Conservation (phyloP, 768 basidiomycete genomes). For the Russula earlei region DNA sequence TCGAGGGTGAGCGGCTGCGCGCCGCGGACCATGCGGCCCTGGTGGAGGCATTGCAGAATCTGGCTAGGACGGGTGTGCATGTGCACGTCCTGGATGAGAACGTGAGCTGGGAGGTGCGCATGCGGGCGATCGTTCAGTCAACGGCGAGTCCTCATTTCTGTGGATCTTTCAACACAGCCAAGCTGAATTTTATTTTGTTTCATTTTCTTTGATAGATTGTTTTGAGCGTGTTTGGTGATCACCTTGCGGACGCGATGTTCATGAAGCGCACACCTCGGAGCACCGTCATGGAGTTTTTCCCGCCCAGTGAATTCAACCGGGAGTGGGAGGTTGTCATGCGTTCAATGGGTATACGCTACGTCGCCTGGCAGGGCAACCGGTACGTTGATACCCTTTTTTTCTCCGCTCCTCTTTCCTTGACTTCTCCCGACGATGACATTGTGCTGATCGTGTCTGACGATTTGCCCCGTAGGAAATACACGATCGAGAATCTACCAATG, state of each 20-base stretch:
- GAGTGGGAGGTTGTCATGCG: constrained; percentile 16
- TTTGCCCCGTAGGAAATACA: constrained; percentile 7
- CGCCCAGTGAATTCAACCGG: constrained; percentile 4
- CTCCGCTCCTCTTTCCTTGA: too few relatives aligned
- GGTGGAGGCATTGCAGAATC: constrained; percentile 42
- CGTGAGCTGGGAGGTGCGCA: constrained; percentile 15
- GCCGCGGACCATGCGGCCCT: constrained; percentile 51
- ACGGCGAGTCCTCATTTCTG: constrained; percentile 5
- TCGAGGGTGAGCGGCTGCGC: constrained; percentile 38
- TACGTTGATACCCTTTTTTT: background rate
- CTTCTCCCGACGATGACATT: too few relatives aligned
- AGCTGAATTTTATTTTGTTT: too few relatives aligned
- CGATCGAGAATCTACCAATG: background rate
- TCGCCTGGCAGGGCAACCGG: constrained; percentile 17
- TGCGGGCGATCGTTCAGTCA: constrained; percentile 16
- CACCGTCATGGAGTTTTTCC: constrained; percentile 18
- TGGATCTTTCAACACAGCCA: background rate
- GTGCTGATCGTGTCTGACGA: too few relatives aligned
- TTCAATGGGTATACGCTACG: constrained; percentile 15
- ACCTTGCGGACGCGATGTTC: constrained; percentile 15
- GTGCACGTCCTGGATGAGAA: constrained; percentile 12
- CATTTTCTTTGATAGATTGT: constrained; percentile 6
- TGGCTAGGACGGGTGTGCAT: constrained; percentile 28
- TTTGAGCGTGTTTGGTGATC: constrained; percentile 12
- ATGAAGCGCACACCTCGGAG: constrained; percentile 9